Base-by-base conservation (phyloP, 1,284 basidiomycete species). In the Pseudozyma thailandica region DNA sequence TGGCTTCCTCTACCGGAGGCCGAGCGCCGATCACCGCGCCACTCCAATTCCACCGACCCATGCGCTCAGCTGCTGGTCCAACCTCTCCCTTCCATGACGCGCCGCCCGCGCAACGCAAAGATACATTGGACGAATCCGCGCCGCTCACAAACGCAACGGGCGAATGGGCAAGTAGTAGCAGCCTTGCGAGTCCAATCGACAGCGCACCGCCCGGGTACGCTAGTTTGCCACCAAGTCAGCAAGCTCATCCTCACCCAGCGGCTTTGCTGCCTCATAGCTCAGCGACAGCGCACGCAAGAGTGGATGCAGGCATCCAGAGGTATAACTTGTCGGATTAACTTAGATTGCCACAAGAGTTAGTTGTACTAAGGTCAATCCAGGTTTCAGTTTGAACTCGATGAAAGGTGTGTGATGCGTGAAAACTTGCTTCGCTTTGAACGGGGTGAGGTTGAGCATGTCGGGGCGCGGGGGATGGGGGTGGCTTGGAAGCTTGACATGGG, bases 11-110 rank as follows among this genome's bases (percentile, higher is more conserved):
- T 6, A 18, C 15, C n/a, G 52, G 16, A 9, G 57, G 56, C 1
- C 9, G 54, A 33, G 44, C 47, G 28, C 27, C 63, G 0, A 56
- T 52, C 30, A 26, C 44, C 0, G 25, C 47, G 21, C 53, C 68
- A 2, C 37, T 50, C 39, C 69, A 72, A 23, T 72, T 66, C 59
- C 69, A 72, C 28, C 58, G 69, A 4, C 69, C 69, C 4, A 31
- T 66, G 3, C 56, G 58, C 9, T 49, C 15, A 9, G 27, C 47
- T 15, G 35, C 51, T 9, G 18, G 46, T 1, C 48, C 58, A 0
- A 48, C 51, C 10, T 68, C 64, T 8, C 65, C 65, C 1, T 69
- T 69, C 44, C 35, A 37, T 10, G 59, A 62, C 41, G 50, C 64
- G 13, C 41, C 39, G 1, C 49, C 25, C 8, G 18, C 18, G 21